phyloP scores from a whole-genome alignment of 257 asterid species.

The Solanum bulbocastanum region DNA sequence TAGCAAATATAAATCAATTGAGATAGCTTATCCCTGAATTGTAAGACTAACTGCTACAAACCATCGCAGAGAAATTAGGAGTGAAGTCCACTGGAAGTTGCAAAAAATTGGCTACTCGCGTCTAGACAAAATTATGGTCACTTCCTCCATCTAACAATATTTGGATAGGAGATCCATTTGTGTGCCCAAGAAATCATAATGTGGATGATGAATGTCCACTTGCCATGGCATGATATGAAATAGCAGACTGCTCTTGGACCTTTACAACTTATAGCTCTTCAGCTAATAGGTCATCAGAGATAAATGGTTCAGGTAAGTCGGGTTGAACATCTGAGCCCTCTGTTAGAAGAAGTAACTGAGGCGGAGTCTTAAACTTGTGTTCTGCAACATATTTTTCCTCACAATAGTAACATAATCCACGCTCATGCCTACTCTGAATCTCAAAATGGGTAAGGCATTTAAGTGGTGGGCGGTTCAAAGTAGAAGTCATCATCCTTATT shows the following conservation, averaged over 20 bases:
- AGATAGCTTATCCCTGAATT: no score
- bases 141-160: neutral
- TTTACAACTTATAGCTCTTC: no score
- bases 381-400: no score
- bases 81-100: neutral
- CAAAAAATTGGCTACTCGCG: neutral
- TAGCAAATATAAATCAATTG: no score
- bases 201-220: neutral
- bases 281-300: no score
- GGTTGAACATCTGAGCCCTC: no score
- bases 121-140: neutral
- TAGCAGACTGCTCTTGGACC: neutral
- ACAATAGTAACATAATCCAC: no score
- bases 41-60: no score
- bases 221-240: neutral
- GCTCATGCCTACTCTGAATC: neutral
- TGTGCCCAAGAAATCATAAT: neutral
- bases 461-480: neutral
- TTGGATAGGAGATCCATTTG: neutral
- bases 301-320: no score
- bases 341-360: no score
- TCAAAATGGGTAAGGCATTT: neutral
- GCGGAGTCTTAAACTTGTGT: no score
- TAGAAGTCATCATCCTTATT: no score
- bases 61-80: neutral